Percentiles rank a stretch among this genome's conserved stretches.
phyloP scores from a whole-genome alignment of 2,329 filamentous ascomycete species.

The Aureobasidium subglaciale region DNA sequence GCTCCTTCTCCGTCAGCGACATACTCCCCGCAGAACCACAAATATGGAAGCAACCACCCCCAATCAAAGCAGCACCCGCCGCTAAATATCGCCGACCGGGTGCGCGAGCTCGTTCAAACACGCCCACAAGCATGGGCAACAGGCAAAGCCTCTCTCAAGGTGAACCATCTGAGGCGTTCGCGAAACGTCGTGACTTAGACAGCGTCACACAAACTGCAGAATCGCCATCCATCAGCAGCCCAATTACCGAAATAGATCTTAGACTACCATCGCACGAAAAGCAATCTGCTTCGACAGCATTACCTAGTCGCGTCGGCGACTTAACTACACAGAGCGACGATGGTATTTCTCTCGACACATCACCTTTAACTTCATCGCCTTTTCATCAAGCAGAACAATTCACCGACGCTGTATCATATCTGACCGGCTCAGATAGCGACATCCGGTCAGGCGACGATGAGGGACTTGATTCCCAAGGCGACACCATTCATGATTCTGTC shows the following conservation, averaged over 20 bases:
- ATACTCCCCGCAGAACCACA: slow-evolving; percentile 32
- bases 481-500: slow-evolving; percentile 69
- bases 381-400: neutral
- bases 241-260: slow-evolving; percentile 11
- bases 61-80: slow-evolving; percentile 29
- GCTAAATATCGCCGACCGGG: slow-evolving; percentile 23
- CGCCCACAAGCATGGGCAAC: slow-evolving; percentile 30
- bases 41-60: slow-evolving; percentile 32
- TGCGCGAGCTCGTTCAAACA: slow-evolving; percentile 16
- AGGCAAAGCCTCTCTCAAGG: slow-evolving; percentile 29
- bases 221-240: slow-evolving; percentile 1
- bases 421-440: slow-evolving; percentile 61
- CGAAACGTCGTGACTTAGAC: slow-evolving; percentile 33
- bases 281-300: neutral
- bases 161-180: slow-evolving; percentile 27
- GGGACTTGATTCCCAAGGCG: slow-evolving; percentile 71
- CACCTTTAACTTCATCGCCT: neutral
- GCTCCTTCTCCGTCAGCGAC: slow-evolving; percentile 47
- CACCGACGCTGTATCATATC: slow-evolving; percentile 57
- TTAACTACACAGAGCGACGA: slow-evolving; percentile 20
- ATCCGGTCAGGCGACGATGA: slow-evolving; percentile 64
- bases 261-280: slow-evolving; percentile 6
- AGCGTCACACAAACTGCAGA: slow-evolving; percentile 16
- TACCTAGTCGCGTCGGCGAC: neutral
- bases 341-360: slow-evolving; percentile 40